Evolutionary conservation across 2,329 filamentous ascomycete species (phyloP).

Genomic region (Xylaria sp.): DNA sequence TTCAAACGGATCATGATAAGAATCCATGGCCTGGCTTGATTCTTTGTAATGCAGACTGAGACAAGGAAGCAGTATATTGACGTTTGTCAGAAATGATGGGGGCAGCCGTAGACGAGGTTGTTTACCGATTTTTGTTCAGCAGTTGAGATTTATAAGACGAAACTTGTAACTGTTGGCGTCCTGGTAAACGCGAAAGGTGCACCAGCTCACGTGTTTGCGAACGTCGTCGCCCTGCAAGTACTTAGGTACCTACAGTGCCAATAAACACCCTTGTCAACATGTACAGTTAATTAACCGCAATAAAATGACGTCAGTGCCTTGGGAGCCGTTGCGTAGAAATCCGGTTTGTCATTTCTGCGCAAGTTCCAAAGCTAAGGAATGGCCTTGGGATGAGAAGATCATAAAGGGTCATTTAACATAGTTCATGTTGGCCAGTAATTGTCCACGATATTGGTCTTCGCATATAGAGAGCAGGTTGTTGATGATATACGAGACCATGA

Average conservation of each 20-base stretch:
- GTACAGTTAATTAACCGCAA: neutral
- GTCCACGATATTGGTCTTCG: neutral
- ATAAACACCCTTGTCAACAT: neutral
- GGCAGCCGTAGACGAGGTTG: neutral
- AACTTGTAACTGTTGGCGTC: conserved; percentile 2
- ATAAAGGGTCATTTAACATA: neutral
- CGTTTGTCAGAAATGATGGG: too few relatives aligned
- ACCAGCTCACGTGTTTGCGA: conserved; percentile 35
- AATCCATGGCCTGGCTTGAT: conserved; percentile 40
- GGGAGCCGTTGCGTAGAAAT: neutral
- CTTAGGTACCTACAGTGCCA: neutral
- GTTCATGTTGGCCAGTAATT: neutral
- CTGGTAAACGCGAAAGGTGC: conserved; percentile 30
- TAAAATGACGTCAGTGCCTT: conserved; percentile 22
- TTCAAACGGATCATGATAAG: conserved; percentile 43
- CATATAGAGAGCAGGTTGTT: conserved; percentile 17
- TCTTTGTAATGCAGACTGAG: neutral
- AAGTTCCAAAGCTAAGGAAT: neutral
- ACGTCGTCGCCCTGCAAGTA: conserved; percentile 7
- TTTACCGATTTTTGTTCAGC: neutral
- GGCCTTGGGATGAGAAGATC: neutral
- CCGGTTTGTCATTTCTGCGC: too few relatives aligned
- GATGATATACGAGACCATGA: conserved; percentile 46
- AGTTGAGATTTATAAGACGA: neutral
- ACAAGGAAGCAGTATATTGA: neutral